phyloP scores from a whole-genome alignment of 257 asterid genomes.

The Solanum phureja region DNA sequence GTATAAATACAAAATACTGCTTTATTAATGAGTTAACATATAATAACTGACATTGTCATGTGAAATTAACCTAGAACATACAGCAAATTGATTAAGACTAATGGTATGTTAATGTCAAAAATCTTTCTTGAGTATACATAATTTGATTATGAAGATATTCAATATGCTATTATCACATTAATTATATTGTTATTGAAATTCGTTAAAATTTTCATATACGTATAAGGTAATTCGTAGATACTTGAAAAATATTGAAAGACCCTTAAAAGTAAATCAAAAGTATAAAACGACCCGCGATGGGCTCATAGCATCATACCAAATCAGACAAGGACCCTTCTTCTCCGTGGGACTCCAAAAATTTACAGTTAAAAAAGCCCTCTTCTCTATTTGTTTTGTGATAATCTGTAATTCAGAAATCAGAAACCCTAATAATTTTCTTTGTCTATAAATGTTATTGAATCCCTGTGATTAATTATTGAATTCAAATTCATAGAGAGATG shows the following conservation, averaged over 20 bases:
- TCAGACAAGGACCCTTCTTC: neutral
- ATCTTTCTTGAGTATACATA: too few relatives aligned
- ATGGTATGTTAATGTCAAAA: too few relatives aligned
- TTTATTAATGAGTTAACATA: too few relatives aligned
- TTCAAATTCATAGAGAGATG: slow-evolving; percentile 27
- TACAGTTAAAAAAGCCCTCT: neutral
- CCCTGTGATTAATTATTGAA: neutral
- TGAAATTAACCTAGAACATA: too few relatives aligned
- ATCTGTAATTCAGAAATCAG: neutral
- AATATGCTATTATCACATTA: too few relatives aligned
- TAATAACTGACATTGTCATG: too few relatives aligned
- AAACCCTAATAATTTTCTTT: slow-evolving; percentile 1
- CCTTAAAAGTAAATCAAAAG: neutral
- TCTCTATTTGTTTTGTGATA: neutral
- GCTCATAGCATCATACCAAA: neutral
- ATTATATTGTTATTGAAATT: too few relatives aligned
- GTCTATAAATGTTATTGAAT: neutral
- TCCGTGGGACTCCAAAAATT: neutral
- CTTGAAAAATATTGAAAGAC: too few relatives aligned
- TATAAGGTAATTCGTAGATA: too few relatives aligned
- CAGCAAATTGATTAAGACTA: too few relatives aligned
- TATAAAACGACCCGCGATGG: neutral
- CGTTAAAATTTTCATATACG: too few relatives aligned
- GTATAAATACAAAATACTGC: neutral
- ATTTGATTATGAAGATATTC: too few relatives aligned